Percentiles rank a stretch among this genome's conserved stretches.
Conservation (phyloP, 1,139 yeast species). For the Yarrowia galli region DNA sequence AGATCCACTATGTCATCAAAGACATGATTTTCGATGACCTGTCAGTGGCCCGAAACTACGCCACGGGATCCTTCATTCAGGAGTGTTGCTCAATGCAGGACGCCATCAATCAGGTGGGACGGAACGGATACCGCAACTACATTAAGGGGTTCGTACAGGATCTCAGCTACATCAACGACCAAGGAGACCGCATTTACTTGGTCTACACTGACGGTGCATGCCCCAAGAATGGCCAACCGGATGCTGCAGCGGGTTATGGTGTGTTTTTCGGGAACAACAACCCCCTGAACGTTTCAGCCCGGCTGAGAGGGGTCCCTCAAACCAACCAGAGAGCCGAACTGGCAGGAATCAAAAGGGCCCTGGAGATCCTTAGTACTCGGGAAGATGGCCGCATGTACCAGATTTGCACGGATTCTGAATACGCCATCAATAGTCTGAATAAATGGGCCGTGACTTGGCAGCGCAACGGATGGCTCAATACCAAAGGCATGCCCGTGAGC, state of each 20-base stretch:
- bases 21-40: background rate
- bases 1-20: background rate
- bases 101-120: background rate
- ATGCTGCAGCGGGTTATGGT: background rate
- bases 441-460: background rate
- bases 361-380: background rate
- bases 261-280: background rate
- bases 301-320: background rate
- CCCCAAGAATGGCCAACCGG: background rate
- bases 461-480: background rate
- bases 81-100: background rate
- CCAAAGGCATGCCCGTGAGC: background rate
- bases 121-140: background rate
- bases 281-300: background rate
- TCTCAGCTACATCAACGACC: background rate
- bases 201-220: background rate
- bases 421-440: background rate
- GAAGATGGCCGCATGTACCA: background rate
- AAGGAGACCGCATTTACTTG: background rate
- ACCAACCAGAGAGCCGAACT: constrained; percentile 4
- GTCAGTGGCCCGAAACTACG: background rate
- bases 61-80: background rate
- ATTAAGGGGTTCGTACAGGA: background rate
- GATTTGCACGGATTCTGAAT: background rate
- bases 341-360: background rate